Conservation (phyloP, 768 basidiomycete genomes). For the Termitomyces sp. region DNA sequence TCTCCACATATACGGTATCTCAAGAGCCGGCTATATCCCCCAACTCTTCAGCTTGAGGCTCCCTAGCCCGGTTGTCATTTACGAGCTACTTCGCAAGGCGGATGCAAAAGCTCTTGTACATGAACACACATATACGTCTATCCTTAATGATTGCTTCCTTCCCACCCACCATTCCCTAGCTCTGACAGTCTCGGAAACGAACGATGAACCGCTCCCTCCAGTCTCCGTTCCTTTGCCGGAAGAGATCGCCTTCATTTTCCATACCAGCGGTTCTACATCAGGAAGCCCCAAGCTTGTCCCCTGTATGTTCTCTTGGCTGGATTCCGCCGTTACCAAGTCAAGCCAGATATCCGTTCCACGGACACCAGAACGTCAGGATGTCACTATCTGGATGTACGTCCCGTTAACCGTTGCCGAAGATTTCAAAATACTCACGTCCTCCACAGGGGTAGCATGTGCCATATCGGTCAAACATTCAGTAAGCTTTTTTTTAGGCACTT, state of each 20-base stretch:
- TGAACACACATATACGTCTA: conserved; percentile 38
- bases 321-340: conserved; percentile 41
- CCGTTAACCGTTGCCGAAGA: neutral
- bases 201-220: conserved; percentile 31
- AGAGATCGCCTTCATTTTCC: conserved; percentile 48
- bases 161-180: conserved; percentile 30
- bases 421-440: conserved; percentile 6
- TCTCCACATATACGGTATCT: conserved; percentile 56
- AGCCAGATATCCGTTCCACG: conserved; percentile 34
- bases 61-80: conserved; percentile 52
- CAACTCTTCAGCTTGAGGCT: conserved; percentile 60
- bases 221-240: conserved; percentile 23
- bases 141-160: conserved; percentile 32
- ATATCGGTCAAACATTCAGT: conserved; percentile 76
- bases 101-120: conserved; percentile 52
- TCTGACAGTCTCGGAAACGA: conserved; percentile 21
- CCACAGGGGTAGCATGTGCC: conserved; percentile 76
- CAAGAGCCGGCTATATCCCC: conserved; percentile 62
- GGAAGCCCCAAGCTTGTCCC: conserved; percentile 63
- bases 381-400: conserved; percentile 48
- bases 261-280: conserved; percentile 63
- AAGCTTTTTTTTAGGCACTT: conserved; percentile 25
- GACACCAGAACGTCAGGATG: conserved; percentile 40
- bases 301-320: conserved; percentile 50
- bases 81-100: conserved; percentile 51